Evolutionary conservation across 177 flowering plant genomes (phyloP).

Genomic region (Vitis hybrid): DNA sequence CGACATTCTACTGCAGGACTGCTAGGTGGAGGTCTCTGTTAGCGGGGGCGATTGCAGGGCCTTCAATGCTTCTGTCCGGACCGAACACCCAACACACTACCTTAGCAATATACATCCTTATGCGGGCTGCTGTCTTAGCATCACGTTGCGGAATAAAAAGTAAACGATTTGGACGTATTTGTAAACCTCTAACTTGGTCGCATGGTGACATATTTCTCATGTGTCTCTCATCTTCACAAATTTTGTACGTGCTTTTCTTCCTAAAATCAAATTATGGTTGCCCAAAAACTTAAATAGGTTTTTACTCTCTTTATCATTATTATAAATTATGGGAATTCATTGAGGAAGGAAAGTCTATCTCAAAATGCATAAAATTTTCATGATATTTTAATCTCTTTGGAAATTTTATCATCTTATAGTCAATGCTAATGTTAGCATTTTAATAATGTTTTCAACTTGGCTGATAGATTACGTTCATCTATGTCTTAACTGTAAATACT

Average conservation of each 20-base stretch:
- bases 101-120: conserved; percentile 89
- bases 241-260: conserved; percentile 57
- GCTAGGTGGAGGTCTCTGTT: conserved; percentile 85
- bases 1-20: conserved; percentile 51
- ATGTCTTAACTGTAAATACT: not conserved
- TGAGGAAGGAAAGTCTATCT: not conserved
- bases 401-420: not conserved
- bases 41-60: conserved; percentile 96
- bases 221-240: conserved; percentile 96
- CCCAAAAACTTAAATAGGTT: too few relatives aligned
- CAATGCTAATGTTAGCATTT: not conserved
- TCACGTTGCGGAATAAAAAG: conserved; percentile 98
- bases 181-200: conserved; percentile 92
- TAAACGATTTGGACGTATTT: conserved; percentile 72
- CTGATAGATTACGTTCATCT: not conserved
- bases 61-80: conserved; percentile 97
- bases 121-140: conserved; percentile 96
- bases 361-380: not conserved
- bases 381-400: not conserved
- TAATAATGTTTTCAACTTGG: not conserved
- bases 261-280: not conserved
- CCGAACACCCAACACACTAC: conserved; percentile 75
- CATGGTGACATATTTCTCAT: conserved; percentile 95
- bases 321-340: not conserved
- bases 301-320: too few relatives aligned